These are phyloP conservation scores for Stylosanthes scabra DNA, from an alignment of 331 rosid genomes.

Conservation along the genomic window DNA sequence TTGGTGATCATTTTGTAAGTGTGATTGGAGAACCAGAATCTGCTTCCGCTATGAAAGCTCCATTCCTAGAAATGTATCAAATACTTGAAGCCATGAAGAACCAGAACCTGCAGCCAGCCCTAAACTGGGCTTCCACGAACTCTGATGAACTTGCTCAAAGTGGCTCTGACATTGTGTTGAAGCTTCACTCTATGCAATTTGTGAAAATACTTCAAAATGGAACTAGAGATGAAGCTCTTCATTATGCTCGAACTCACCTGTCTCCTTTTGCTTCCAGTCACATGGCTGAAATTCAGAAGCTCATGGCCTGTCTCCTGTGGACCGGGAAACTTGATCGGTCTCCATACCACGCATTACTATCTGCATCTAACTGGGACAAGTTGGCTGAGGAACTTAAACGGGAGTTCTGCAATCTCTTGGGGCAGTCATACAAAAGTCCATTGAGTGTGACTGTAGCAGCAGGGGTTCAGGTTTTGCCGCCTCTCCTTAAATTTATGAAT, in stretches of 20 bases:
- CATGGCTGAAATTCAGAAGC: constrained; percentile 78
- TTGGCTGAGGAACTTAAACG: constrained; percentile 74
- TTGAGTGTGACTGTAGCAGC: constrained; percentile 83
- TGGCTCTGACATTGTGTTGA: constrained; percentile 76
- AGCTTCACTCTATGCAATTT: constrained; percentile 80
- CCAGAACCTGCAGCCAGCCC: constrained; percentile 77
- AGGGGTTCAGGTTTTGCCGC: constrained; percentile 80
- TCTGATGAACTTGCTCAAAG: constrained; percentile 66
- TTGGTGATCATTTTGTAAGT: constrained; percentile 70
- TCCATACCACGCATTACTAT: constrained; percentile 68
- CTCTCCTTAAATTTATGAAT: constrained; percentile 71
- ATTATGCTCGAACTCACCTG: constrained; percentile 70
- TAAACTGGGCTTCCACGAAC: constrained; percentile 74
- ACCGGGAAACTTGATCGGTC: constrained; percentile 77
- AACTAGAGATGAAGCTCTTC: constrained; percentile 67
- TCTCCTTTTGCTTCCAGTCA: constrained; percentile 65
- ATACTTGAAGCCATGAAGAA: constrained; percentile 76
- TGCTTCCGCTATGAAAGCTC: constrained; percentile 60
- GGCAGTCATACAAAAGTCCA: constrained; percentile 80
- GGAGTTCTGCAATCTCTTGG: constrained; percentile 88
- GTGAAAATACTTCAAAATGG: constrained; percentile 69
- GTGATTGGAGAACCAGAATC: constrained; percentile 72
- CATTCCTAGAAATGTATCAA: constrained; percentile 78
- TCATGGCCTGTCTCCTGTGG: constrained; percentile 80
- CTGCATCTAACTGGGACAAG: constrained; percentile 72